Conservation (phyloP, 257 asterid species). For the Ophiorrhiza pumila region DNA sequence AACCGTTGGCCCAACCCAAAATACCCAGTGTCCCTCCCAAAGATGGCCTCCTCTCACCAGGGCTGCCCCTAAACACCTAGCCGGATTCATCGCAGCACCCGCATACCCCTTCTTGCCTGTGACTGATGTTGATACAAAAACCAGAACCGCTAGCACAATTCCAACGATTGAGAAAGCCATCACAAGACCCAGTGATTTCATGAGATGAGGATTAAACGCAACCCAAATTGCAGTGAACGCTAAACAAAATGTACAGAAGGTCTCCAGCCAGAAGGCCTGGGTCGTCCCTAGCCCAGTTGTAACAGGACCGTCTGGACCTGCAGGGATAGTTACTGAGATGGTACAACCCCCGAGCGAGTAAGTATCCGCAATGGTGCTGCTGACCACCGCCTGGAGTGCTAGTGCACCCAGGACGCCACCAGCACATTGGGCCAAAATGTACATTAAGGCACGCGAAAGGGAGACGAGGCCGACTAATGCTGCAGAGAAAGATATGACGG, state of each 20-base stretch:
- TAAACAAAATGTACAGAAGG: constrained; percentile 1
- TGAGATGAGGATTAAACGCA: constrained; percentile 1
- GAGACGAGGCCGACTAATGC: constrained; percentile 3
- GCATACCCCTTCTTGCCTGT: constrained; percentile 4
- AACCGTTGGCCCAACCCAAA: constrained; percentile 1
- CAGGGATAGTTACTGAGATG: neutral
- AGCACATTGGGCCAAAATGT: neutral
- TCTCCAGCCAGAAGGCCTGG: constrained; percentile 11
- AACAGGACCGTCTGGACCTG: neutral
- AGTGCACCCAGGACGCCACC: constrained; percentile 8
- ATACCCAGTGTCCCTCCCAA: constrained; percentile 7
- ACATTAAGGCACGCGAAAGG: neutral
- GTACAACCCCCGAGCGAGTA: constrained; percentile 3
- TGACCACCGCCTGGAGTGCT: constrained; percentile 1
- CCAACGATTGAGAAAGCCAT: neutral
- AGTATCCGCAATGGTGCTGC: neutral
- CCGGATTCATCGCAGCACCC: constrained; percentile 13
- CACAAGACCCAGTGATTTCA: neutral
- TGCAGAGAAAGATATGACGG: constrained; percentile 6
- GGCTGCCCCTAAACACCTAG: constrained; percentile 8
- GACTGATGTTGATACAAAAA: constrained; percentile 6
- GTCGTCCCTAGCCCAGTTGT: constrained; percentile 2
- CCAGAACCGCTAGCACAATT: constrained; percentile 3
- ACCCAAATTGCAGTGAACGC: neutral
- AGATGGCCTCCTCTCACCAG: constrained; percentile 6